A percentile compares a stretch with the other conserved stretches of the same genome.
These are phyloP conservation scores for Casaregolazyma suthepensis DNA, from an alignment of 1,139 yeast species.

Conservation along the genomic window DNA sequence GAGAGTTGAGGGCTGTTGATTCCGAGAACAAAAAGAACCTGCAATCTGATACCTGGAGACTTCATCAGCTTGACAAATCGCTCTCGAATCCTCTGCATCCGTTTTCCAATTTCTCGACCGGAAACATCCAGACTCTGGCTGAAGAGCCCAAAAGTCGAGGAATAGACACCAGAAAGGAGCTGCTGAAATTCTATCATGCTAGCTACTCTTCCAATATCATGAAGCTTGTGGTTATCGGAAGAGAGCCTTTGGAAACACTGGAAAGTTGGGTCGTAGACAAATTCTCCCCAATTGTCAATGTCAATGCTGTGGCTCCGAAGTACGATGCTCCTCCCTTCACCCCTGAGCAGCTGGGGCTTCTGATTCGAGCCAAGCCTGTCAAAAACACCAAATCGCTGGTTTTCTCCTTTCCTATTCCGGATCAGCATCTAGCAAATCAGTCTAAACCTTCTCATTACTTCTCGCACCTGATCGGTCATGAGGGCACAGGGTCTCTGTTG, in stretches of 20 bases:
- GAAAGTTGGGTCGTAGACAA: conserved; percentile 64
- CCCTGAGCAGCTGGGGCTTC: conserved; percentile 43
- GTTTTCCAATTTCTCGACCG: conserved; percentile 66
- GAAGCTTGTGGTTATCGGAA: conserved; percentile 81
- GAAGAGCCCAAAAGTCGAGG: conserved; percentile 46
- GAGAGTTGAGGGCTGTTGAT: conserved; percentile 92
- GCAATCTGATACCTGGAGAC: conserved; percentile 85
- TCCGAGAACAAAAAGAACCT: conserved; percentile 92
- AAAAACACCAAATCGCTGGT: conserved; percentile 69
- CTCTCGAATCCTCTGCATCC: conserved; percentile 69
- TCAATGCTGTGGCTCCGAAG: conserved; percentile 44
- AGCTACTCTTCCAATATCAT: conserved; percentile 72
- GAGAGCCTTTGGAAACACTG: conserved; percentile 68
- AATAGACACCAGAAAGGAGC: conserved; percentile 60
- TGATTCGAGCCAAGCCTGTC: conserved; percentile 71
- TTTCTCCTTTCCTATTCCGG: conserved; percentile 68
- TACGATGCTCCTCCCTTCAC: conserved; percentile 43
- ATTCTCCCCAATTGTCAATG: conserved; percentile 60
- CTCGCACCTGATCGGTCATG: conserved; percentile 87
- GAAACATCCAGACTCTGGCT: conserved; percentile 58
- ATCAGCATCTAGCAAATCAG: conserved; percentile 58
- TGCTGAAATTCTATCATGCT: conserved; percentile 51
- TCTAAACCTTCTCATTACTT: conserved; percentile 63
- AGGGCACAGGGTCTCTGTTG: conserved; percentile 76
- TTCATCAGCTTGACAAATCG: conserved; percentile 75